phyloP scores from a whole-genome alignment of 352 stramenopile genomes.

The Phytophthora pistaciae region DNA sequence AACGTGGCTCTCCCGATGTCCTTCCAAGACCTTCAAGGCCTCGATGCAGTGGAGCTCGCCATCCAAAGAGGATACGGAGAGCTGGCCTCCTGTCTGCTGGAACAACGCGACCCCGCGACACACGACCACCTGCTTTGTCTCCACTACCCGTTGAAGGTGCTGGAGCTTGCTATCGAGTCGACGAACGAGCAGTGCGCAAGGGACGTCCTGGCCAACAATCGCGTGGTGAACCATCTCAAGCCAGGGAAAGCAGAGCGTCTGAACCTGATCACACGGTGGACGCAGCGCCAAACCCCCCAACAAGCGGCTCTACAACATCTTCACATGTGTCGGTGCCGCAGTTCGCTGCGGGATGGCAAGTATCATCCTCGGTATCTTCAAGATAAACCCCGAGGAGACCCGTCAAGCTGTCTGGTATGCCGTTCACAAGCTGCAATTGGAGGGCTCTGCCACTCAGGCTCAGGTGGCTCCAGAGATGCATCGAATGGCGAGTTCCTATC shows the following conservation, averaged over 20 bases:
- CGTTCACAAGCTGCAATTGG: neutral
- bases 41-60: conserved; percentile 12
- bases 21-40: neutral
- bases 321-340: conserved; percentile 20
- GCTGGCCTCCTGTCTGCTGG: conserved; percentile 12
- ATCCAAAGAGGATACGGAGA: conserved; percentile 9
- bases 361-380: conserved; percentile 14
- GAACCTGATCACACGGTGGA: conserved; percentile 20
- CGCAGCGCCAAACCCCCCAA: conserved; percentile 5
- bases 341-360: conserved; percentile 12
- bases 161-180: conserved; percentile 18
- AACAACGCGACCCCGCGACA: neutral
- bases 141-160: conserved; percentile 20
- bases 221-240: conserved; percentile 10
- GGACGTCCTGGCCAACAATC: conserved; percentile 17
- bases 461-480: neutral
- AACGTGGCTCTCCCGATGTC: conserved; percentile 20
- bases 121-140: conserved; percentile 6
- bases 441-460: neutral
- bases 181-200: conserved; percentile 6
- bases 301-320: conserved; percentile 24
- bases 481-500: conserved; percentile 5
- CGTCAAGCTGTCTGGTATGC: conserved; percentile 6
- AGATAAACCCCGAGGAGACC: conserved; percentile 21
- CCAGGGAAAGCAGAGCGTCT: conserved; percentile 9